These are phyloP conservation scores for Mortierella sp. DNA, from an alignment of 371 early-diverging fungal species.

Conservation along the genomic window DNA sequence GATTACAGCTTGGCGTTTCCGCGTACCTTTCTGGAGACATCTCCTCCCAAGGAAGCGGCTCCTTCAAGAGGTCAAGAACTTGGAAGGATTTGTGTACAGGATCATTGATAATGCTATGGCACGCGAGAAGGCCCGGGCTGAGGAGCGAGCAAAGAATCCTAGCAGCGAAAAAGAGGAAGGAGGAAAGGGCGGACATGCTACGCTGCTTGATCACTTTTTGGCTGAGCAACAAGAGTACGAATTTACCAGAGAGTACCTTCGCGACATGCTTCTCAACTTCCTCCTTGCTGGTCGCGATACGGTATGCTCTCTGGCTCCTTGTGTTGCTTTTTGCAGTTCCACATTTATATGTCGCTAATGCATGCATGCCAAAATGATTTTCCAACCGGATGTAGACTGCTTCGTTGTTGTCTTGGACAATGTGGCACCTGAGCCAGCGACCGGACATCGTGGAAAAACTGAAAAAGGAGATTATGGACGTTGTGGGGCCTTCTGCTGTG, in stretches of 20 bases:
- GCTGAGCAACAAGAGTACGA: constrained; percentile 27
- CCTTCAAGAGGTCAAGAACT: constrained; percentile 24
- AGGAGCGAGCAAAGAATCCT: not conserved
- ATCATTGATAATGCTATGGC: constrained; percentile 45
- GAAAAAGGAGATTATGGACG: constrained; percentile 24
- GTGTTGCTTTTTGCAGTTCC: not conserved
- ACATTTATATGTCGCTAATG: too few species aligned
- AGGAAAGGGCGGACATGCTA: constrained; percentile 9
- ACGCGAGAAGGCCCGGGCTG: constrained; percentile 14
- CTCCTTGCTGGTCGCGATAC: constrained; percentile 51
- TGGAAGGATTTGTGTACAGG: constrained; percentile 45
- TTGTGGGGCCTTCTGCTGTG: constrained; percentile 18
- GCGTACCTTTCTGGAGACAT: constrained; percentile 40
- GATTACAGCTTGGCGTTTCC: constrained; percentile 50
- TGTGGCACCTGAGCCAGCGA: constrained; percentile 37
- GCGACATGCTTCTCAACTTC: constrained; percentile 49
- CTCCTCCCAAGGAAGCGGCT: constrained; percentile 21
- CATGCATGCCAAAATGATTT: too few species aligned
- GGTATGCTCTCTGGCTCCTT: constrained; percentile 15
- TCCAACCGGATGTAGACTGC: constrained; percentile 45
- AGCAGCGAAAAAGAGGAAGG: not conserved
- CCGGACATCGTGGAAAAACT: constrained; percentile 30
- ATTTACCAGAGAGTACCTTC: constrained; percentile 38
- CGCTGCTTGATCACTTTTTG: constrained; percentile 44
- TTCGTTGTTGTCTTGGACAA: constrained; percentile 40